These are phyloP conservation scores for Jaminaea rosea DNA, from an alignment of 1,284 basidiomycete species.

Conservation along the genomic window DNA sequence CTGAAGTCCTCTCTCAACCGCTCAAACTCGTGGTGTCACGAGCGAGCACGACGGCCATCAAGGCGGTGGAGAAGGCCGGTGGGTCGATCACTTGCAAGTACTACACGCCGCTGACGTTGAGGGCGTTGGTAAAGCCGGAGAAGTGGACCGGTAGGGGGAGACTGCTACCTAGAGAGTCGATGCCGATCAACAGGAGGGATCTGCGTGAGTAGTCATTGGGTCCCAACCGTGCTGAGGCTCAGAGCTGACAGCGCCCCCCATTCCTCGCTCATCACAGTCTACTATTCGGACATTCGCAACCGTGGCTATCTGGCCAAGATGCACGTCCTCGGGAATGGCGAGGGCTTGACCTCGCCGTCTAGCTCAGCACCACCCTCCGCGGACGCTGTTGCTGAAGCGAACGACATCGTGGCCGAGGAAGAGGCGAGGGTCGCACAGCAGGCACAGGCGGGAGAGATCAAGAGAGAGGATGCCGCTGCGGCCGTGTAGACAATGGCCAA, in stretches of 20 bases:
- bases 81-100: constrained; percentile 83
- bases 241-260: not conserved
- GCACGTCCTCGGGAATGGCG: not conserved
- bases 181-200: constrained; percentile 37
- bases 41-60: constrained; percentile 76
- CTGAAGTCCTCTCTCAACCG: constrained; percentile 60
- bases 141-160: constrained; percentile 27
- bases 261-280: constrained; percentile 11
- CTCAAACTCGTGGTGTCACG: constrained; percentile 75
- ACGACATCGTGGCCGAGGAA: too few relatives aligned
- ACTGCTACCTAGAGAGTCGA: constrained; percentile 25
- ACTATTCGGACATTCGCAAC: constrained; percentile 26
- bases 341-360: not conserved
- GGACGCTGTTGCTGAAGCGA: too few relatives aligned
- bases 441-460: too few relatives aligned
- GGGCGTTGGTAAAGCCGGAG: constrained; percentile 63
- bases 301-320: constrained; percentile 29
- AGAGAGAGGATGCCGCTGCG: too few relatives aligned
- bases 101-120: constrained; percentile 76
- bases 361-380: too few relatives aligned
- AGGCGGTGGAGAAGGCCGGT: constrained; percentile 69
- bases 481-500: too few relatives aligned
- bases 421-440: too few relatives aligned
- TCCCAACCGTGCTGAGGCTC: not conserved
- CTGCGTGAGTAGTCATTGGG: constrained; percentile 15